phyloP scores from a whole-genome alignment of 306 rosid species.

The Cyamopsis tetragonoloba region DNA sequence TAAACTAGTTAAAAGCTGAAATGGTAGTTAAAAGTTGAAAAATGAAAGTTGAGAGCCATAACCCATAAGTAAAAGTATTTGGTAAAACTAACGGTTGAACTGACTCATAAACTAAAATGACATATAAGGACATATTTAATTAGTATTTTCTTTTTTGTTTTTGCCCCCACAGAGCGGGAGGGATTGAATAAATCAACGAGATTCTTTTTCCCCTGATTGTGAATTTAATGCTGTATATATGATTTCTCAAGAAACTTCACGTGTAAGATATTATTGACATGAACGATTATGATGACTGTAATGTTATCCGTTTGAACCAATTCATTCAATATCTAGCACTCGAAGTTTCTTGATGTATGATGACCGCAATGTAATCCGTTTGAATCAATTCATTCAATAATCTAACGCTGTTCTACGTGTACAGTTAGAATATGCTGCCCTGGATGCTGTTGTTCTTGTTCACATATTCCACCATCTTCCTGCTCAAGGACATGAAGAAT shows the following conservation, averaged over 20 bases:
- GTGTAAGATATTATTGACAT: neutral
- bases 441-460: slow-evolving; percentile 86
- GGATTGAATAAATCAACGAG: neutral
- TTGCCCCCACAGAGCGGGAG: too few species aligned
- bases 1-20: too few species aligned
- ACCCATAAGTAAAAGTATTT: too few species aligned
- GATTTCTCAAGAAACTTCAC: slow-evolving; percentile 1
- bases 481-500: slow-evolving; percentile 49
- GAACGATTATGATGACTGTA: neutral
- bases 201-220: too few species aligned
- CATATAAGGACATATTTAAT: too few species aligned
- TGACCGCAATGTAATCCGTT: neutral
- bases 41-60: too few species aligned
- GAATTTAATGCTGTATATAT: neutral
- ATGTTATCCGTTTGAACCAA: neutral
- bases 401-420: slow-evolving; percentile 12
- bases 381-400: slow-evolving; percentile 1
- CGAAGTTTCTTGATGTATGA: too few species aligned
- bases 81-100: too few species aligned
- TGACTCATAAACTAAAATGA: too few species aligned
- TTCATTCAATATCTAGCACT: slow-evolving; percentile 4
- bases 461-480: slow-evolving; percentile 76
- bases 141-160: too few species aligned
- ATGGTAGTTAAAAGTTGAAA: too few species aligned
- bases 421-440: slow-evolving; percentile 96